Evolutionary conservation across 2,329 filamentous ascomycete genomes (phyloP), one percentile per base, ranked within the genome.

Genomic region (Fusarium palustre): DNA sequence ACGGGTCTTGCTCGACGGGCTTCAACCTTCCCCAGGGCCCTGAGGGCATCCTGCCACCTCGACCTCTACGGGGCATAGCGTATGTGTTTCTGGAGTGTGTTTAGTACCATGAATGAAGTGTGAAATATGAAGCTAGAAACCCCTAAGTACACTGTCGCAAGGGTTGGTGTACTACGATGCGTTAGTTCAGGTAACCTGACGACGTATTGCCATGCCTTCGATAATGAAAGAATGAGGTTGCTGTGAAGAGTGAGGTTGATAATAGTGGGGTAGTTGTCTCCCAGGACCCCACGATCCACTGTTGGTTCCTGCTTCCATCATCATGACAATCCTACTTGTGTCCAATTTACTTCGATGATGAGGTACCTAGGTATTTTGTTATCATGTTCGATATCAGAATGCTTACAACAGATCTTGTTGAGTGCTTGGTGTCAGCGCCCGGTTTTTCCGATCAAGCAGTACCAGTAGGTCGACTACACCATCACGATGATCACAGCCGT

Each of bases 1-100:
- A 83, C 16, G 92, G 88, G 78, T 97, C 94, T 59, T 89, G 82
- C 45, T 91, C 88, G 64, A 90, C 86, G 15, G 92, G 91, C 78
- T 91, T 94, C 68, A 97, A 82, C 68, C 92, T 86, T 63, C 87
- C 88, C 89, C 91, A 92, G 70, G 87, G 84, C 52, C 85, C 85
- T 48, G 88, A 87, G 12, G 77, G 68, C 18, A 71, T 68, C 49
- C 75, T 78, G 45, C 70, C 76, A 42, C 77, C 76, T 74, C 75
- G 76, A n/a, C 70, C 75, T 74, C 74, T 76, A 36, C 70, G 71
- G 39, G 71, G 69, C 77, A 78, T 78, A 22, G 61, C 61, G 53
- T 54, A 46, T 58, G 59, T 48, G 28, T 25, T 22, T 39, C 18
- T 30, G 13, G 33, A 55, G 33, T 41, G 33, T 22, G 36, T n/a